A percentile compares a stretch with the other conserved stretches of the same genome.
phyloP scores from a whole-genome alignment of 164 flowering plant species.

The Aristolochia californica region DNA sequence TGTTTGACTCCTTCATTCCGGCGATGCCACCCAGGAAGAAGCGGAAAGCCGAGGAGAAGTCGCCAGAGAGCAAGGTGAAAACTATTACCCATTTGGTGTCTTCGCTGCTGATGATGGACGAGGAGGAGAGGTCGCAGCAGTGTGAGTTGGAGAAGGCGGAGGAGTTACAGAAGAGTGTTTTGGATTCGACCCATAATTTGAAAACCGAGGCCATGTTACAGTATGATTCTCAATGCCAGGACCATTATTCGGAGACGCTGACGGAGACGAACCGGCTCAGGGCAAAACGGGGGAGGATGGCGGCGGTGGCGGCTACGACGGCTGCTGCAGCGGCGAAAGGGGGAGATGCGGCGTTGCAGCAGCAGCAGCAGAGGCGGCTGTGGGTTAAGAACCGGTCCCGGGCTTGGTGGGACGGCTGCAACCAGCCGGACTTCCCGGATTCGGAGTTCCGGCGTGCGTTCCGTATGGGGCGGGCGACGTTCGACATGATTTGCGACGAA shows the following conservation, averaged over 20 bases:
- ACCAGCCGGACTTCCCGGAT: constrained; percentile 61
- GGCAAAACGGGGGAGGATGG: constrained; percentile 23
- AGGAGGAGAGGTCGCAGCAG: constrained; percentile 33
- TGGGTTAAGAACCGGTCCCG: constrained; percentile 82
- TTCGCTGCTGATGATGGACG: constrained; percentile 35
- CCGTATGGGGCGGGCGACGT: constrained; percentile 70
- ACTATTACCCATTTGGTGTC: constrained; percentile 33
- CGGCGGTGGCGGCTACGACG: constrained; percentile 6
- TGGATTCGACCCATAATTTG: constrained; percentile 27
- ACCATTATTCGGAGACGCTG: constrained; percentile 10
- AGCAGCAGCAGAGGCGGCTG: constrained; percentile 40
- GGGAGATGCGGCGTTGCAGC: not conserved
- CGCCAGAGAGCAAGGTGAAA: constrained; percentile 1
- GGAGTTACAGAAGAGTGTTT: constrained; percentile 14
- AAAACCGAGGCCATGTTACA: constrained; percentile 29
- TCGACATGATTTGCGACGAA: constrained; percentile 69
- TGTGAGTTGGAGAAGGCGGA: constrained; percentile 9
- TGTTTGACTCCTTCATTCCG: not conserved
- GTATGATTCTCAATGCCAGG: constrained; percentile 19
- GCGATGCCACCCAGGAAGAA: constrained; percentile 11
- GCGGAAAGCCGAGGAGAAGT: constrained; percentile 5
- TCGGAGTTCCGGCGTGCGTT: constrained; percentile 49
- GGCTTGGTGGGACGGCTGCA: constrained; percentile 82
- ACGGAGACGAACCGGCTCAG: constrained; percentile 20
- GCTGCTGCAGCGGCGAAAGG: constrained; percentile 1